Base-by-base conservation (phyloP, 2,329 filamentous ascomycete genomes). In the Aspergillus carbonarius region DNA sequence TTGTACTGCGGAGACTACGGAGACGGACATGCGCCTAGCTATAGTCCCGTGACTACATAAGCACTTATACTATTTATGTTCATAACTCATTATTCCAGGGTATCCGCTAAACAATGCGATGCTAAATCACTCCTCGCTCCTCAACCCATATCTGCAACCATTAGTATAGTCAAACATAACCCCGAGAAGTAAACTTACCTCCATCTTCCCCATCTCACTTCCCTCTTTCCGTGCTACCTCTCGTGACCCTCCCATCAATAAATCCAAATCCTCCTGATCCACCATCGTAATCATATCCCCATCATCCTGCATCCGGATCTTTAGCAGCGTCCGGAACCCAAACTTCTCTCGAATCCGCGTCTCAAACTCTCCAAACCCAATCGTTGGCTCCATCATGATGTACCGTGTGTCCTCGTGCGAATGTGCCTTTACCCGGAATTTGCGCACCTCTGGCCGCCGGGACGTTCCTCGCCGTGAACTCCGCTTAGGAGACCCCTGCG, bases 211-310 rank as follows among this genome's bases (percentile, higher is more conserved):
- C 80, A 92, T 89, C 63, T 96, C 93, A 62, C 83, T 82, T 68
- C 87, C 85, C 72, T 93, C 89, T 74, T 85, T 90, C 76, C 82
- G 85, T 49, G 90, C 92, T 59, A 80, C 78, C 51, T 84, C 83
- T 74, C 86, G 90, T 6, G 88, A 87, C 48, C 81, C 84, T 73
- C 85, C 83, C 55, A 98, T 82, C 27, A 91, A 87, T 86, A 97
- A 90, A 52, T 98, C 93, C 62, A 97, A 78, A 78, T 99, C 95
- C 70, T 99, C 95, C 75, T 97, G 91, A 74, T 99, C 95, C 30
- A 90, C 92, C 85, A 99, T 89, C 32, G 93, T 97, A 70, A 99
- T 96, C 90, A 97, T 93, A 70, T 98, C 93, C 3, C 89, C 90
- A 56, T 88, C 82, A 66, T 98, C 95, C 81, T 95, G 95, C 76